These are phyloP conservation scores for Didymella segeticola DNA, from an alignment of 2,329 filamentous ascomycete genomes.

Conservation along the genomic window DNA sequence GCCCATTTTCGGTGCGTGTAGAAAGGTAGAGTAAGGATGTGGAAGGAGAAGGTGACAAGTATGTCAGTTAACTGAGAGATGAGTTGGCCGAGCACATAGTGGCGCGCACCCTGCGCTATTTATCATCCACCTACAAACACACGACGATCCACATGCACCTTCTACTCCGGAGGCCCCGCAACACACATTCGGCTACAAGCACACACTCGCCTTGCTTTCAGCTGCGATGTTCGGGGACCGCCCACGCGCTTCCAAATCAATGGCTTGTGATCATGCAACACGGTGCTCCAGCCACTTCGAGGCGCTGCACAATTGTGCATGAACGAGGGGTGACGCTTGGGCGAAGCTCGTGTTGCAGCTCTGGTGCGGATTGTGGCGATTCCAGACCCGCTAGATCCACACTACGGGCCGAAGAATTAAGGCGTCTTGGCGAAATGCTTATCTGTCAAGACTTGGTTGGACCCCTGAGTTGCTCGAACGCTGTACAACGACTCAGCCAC, in stretches of 20 bases:
- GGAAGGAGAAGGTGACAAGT: conserved; percentile 2
- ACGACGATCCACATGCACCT: conserved; percentile 12
- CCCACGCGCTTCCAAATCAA: conserved; percentile 10
- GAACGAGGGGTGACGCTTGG: conserved; percentile 2
- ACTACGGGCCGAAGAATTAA: conserved; percentile 12
- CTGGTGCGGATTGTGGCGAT: neutral
- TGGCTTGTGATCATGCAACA: conserved; percentile 2
- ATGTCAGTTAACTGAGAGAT: neutral
- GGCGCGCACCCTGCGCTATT: conserved; percentile 14
- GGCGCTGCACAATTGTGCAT: conserved; percentile 14
- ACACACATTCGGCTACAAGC: neutral
- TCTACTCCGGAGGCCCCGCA: conserved; percentile 3
- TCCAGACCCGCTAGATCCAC: conserved; percentile 11
- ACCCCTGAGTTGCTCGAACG: conserved; percentile 1
- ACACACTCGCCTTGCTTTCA: neutral
- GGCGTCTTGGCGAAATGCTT: conserved; percentile 15
- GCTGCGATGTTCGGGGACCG: neutral
- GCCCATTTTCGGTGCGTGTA: conserved; percentile 23
- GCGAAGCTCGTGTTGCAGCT: conserved; percentile 16
- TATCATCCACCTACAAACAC: conserved; percentile 4
- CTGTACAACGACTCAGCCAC: conserved; percentile 11
- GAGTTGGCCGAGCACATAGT: neutral
- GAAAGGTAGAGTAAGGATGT: neutral
- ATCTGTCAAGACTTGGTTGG: neutral
- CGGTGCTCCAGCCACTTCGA: conserved; percentile 12